Evolutionary conservation across 1,284 basidiomycete genomes (phyloP).

Genomic region (Peniophora sp.): DNA sequence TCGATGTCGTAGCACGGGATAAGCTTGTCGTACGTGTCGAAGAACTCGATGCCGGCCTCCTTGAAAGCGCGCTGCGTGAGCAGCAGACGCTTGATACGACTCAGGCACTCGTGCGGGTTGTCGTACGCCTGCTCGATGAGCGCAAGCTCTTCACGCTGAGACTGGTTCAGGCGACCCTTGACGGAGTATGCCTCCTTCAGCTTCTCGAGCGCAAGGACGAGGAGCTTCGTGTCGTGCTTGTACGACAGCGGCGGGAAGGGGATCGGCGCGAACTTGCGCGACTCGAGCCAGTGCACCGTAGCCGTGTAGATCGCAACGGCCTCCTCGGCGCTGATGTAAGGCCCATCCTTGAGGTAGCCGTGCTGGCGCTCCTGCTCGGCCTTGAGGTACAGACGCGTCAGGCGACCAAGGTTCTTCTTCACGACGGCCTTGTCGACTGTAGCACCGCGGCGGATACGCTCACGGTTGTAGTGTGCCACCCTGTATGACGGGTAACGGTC

Average conservation of each 20-base stretch:
- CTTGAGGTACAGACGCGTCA: conserved; percentile 91
- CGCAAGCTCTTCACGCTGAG: conserved; percentile 92
- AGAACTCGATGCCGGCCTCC: conserved; percentile 92
- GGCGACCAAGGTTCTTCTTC: conserved; percentile 89
- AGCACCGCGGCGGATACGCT: conserved; percentile 91
- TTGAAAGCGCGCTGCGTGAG: conserved; percentile 97
- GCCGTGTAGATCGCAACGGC: conserved; percentile 96
- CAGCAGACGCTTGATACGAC: conserved; percentile 92
- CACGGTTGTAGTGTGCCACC: conserved; percentile 90
- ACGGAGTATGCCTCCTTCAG: conserved; percentile 98
- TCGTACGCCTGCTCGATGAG: conserved; percentile 97
- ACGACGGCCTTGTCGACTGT: conserved; percentile 99
- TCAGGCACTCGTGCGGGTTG: conserved; percentile 89
- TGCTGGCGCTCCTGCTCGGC: conserved; percentile 97
- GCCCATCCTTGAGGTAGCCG: conserved; percentile 94
- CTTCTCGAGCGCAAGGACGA: conserved; percentile 92
- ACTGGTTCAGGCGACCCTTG: conserved; percentile 92
- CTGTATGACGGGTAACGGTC: conserved; percentile 20
- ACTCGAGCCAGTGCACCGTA: conserved; percentile 96
- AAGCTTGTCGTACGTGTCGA: conserved; percentile 94
- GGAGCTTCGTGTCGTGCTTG: conserved; percentile 95
- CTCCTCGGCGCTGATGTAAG: conserved; percentile 95
- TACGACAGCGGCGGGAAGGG: conserved; percentile 98
- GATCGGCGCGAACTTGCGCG: conserved; percentile 92
- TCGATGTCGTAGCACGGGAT: conserved; percentile 98